These are phyloP conservation scores for Globisporangium cylindrosporum DNA, from an alignment of 352 stramenopile species.

Conservation along the genomic window DNA sequence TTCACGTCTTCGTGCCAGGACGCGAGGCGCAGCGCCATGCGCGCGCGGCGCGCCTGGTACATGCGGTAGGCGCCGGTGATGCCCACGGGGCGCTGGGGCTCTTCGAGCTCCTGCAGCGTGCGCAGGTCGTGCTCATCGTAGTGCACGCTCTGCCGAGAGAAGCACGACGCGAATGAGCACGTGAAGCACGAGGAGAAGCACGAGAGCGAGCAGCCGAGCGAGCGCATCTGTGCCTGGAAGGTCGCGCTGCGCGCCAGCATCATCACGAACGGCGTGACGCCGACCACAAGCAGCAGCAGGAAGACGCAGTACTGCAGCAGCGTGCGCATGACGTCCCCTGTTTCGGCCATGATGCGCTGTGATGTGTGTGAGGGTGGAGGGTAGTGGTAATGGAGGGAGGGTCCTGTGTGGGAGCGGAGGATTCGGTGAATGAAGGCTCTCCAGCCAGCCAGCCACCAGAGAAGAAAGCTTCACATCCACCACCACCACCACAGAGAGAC, in stretches of 20 bases:
- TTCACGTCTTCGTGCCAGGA: constrained; percentile 71
- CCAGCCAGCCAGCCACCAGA: too few species aligned
- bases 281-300: constrained; percentile 37
- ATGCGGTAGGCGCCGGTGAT: constrained; percentile 58
- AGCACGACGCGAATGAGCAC: constrained; percentile 10
- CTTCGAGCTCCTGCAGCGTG: constrained; percentile 51
- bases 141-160: constrained; percentile 30
- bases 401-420: constrained; percentile 1
- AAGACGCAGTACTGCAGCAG: constrained; percentile 52
- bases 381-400: not conserved
- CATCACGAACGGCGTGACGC: constrained; percentile 38
- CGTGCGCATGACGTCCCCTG: constrained; percentile 25
- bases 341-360: constrained; percentile 9
- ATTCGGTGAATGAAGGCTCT: constrained; percentile 8
- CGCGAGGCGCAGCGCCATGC: constrained; percentile 47
- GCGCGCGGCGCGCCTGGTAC: constrained; percentile 45
- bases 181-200: constrained; percentile 18
- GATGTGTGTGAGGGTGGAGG: not conserved
- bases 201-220: constrained; percentile 36
- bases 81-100: constrained; percentile 33
- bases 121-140: constrained; percentile 57
- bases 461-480: not conserved
- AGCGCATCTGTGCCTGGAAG: constrained; percentile 33
- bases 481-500: not conserved
- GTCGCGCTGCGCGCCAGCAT: constrained; percentile 45